A percentile compares a stretch with the other conserved stretches of the same genome.
Conservation (phyloP, 352 stramenopile genomes). For the Pythium coloratum region DNA sequence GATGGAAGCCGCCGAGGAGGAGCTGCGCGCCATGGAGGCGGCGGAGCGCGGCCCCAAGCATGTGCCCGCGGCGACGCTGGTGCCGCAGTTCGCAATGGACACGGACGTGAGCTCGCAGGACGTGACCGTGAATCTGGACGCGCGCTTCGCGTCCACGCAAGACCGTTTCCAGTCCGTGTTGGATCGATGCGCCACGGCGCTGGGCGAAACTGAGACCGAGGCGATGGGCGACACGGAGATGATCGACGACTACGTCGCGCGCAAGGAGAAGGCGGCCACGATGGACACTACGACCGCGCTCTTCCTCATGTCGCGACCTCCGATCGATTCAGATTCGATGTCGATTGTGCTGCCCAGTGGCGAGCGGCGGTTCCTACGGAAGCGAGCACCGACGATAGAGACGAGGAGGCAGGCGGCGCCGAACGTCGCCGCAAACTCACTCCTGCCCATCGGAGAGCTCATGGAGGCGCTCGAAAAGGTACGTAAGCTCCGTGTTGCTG, state of each 20-base stretch:
- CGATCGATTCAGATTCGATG: constrained; percentile 62
- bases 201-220: constrained; percentile 55
- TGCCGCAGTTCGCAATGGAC: neutral
- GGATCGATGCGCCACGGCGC: constrained; percentile 54
- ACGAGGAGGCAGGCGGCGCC: constrained; percentile 13
- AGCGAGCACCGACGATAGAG: constrained; percentile 38
- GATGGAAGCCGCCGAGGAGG: constrained; percentile 76
- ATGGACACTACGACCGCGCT: constrained; percentile 38
- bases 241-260: constrained; percentile 28
- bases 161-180: constrained; percentile 54
- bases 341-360: constrained; percentile 53
- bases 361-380: constrained; percentile 64
- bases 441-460: constrained; percentile 55
- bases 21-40: constrained; percentile 55
- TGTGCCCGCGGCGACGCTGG: neutral
- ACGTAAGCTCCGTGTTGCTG: neutral
- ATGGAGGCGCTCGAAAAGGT: constrained; percentile 62
- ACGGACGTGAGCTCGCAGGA: neutral
- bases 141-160: constrained; percentile 40
- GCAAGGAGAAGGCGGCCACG: constrained; percentile 32
- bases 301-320: constrained; percentile 62
- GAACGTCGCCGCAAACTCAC: constrained; percentile 26
- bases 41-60: constrained; percentile 31
- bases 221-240: constrained; percentile 34
- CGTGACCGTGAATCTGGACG: constrained; percentile 23